A percentile compares a stretch with the other conserved stretches of the same genome.
phyloP scores from a whole-genome alignment of 768 basidiomycete species.

The Suillus placidus region DNA sequence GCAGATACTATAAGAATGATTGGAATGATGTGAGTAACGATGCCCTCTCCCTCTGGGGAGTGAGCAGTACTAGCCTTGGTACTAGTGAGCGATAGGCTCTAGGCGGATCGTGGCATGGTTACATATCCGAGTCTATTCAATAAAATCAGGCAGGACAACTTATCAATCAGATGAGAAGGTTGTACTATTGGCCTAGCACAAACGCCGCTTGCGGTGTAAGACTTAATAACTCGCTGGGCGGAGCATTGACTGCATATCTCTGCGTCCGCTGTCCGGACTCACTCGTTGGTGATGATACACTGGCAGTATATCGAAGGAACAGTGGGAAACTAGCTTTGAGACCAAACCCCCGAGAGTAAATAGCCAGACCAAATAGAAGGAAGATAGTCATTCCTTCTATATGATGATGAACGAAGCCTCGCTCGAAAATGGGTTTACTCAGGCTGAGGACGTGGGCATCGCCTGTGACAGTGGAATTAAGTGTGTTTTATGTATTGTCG shows the following conservation, averaged over 20 bases:
- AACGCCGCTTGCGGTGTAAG: neutral
- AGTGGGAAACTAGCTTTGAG: neutral
- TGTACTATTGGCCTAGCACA: neutral
- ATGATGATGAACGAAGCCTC: neutral
- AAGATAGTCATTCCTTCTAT: neutral
- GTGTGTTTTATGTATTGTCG: too few relatives aligned
- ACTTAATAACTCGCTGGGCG: neutral
- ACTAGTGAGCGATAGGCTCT: neutral
- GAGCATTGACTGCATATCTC: neutral
- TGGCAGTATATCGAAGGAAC: neutral
- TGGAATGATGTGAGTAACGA: neutral
- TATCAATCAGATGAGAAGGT: neutral
- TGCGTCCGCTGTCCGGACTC: neutral
- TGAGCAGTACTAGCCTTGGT: neutral
- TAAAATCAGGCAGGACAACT: neutral
- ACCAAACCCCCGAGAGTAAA: neutral
- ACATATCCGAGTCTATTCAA: neutral
- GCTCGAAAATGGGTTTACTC: too few relatives aligned
- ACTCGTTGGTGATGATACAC: neutral
- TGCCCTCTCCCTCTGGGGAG: neutral
- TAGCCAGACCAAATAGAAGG: neutral
- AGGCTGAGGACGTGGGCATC: too few relatives aligned
- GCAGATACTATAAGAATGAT: neutral
- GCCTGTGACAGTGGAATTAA: neutral
- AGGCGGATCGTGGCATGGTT: neutral